A percentile compares a stretch with the other conserved stretches of the same genome.
Conservation (phyloP, 352 stramenopile species). For the Phytophthora capsici region DNA sequence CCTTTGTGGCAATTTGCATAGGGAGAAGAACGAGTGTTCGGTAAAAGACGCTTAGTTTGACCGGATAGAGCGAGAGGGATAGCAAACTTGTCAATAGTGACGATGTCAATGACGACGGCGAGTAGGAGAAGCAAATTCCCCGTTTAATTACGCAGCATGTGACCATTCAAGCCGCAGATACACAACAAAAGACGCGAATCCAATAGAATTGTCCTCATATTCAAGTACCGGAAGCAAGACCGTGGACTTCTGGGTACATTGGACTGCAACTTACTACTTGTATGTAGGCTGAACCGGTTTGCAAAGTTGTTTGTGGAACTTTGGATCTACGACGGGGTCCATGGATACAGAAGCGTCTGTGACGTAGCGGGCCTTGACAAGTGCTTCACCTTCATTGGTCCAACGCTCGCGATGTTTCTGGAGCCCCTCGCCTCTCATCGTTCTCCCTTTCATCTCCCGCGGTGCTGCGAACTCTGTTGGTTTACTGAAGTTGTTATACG, state of each 20-base stretch:
- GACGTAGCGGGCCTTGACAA: constrained; percentile 63
- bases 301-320: constrained; percentile 70
- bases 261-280: constrained; percentile 38
- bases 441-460: constrained; percentile 57
- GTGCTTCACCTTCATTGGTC: constrained; percentile 61
- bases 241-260: neutral
- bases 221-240: constrained; percentile 1
- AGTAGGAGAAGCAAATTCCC: constrained; percentile 12
- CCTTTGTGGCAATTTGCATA: constrained; percentile 21
- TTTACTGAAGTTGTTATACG: constrained; percentile 57
- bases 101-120: constrained; percentile 4
- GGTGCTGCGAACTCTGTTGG: constrained; percentile 74
- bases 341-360: constrained; percentile 61
- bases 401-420: constrained; percentile 65
- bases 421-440: constrained; percentile 56
- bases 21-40: constrained; percentile 59
- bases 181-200: constrained; percentile 2
- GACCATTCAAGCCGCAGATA: neutral
- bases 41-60: constrained; percentile 44
- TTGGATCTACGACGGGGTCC: constrained; percentile 49
- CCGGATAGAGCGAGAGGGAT: constrained; percentile 30
- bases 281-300: constrained; percentile 57
- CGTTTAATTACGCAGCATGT: neutral
- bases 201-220: constrained; percentile 32
- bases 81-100: constrained; percentile 27